Percentiles rank a stretch among this genome's conserved stretches.
phyloP scores from a whole-genome alignment of 352 stramenopile genomes.

The Phytophthora pisi region DNA sequence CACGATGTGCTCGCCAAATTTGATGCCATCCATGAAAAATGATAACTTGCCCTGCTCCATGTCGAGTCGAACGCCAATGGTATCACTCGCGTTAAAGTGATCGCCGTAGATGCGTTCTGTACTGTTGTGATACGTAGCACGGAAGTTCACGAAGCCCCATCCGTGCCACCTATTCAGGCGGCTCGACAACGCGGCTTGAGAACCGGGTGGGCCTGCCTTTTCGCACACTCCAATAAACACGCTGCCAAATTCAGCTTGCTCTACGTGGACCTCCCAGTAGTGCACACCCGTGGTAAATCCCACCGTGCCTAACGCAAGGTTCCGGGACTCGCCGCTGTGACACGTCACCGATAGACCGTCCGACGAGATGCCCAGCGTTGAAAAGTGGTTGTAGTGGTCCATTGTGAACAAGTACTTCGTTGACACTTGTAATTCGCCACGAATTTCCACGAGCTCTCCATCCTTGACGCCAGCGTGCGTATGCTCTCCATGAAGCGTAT shows the following conservation, averaged over 20 bases:
- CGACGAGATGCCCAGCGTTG: slow-evolving; percentile 77
- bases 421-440: slow-evolving; percentile 65
- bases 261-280: slow-evolving; percentile 98
- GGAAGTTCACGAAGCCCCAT: slow-evolving; percentile 98
- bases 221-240: slow-evolving; percentile 98
- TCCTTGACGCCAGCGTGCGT: slow-evolving; percentile 57
- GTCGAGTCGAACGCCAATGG: slow-evolving; percentile 98
- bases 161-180: slow-evolving; percentile 90
- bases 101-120: slow-evolving; percentile 91
- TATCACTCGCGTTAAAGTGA: slow-evolving; percentile 95
- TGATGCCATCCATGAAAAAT: slow-evolving; percentile 99
- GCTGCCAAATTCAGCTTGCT: slow-evolving; percentile 97
- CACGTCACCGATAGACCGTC: slow-evolving; percentile 83
- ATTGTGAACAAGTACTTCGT: slow-evolving; percentile 87
- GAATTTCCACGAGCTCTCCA: slow-evolving; percentile 69
- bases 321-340: slow-evolving; percentile 84
- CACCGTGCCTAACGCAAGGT: slow-evolving; percentile 83
- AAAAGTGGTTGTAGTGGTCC: slow-evolving; percentile 80
- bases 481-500: slow-evolving; percentile 64
- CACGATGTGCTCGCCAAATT: slow-evolving; percentile 99
- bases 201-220: slow-evolving; percentile 80
- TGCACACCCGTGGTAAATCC: slow-evolving; percentile 93
- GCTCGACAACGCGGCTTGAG: slow-evolving; percentile 76
- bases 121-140: slow-evolving; percentile 93
- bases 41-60: slow-evolving; percentile 97